Base-by-base conservation (phyloP, 2,329 filamentous ascomycete genomes). In the Escovopsis weberi region DNA sequence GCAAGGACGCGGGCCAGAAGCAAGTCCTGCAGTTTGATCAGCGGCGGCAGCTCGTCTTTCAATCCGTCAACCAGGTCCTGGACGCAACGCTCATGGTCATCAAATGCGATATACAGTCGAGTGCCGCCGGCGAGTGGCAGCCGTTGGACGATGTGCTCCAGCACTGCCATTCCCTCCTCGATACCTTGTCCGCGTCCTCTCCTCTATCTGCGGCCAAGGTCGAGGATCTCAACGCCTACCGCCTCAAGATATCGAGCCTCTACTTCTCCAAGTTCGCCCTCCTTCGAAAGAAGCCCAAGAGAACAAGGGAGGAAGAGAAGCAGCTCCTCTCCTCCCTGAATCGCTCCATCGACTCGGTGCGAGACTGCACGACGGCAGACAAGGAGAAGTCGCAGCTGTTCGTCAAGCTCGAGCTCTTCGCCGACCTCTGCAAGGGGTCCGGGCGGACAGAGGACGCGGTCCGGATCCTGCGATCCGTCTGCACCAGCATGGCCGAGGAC, bases 231-330 rank as follows among this genome's bases (percentile, higher is more conserved):
- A 53, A 50, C n/a, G 65, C 63, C 2, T 75, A 78, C 49, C 66
- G 74, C 44, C 70, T 81, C 47, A 83, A 79, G 51, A 72, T 85
- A 26, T 85, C 82, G 0, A 80, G 82, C 50, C 67, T 83, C 3
- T 85, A 85, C 55, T 85, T 80, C 55, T 66, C 75, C n/a, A 67
- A 74, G 39, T 76, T 77, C 52, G 60, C 72, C 15, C 64, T 68
- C 37, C 55, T 75, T 46, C 61, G 67, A 12, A 73, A 72, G 40
- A 59, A 63, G 23, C 50, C 60, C 0, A 60, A 61, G 4, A 65
- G 58, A 37, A 53, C 57, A 10, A 62, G 61, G 41, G 55, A 60
- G 18, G 43, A 53, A 37, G 61, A 55, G 45, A 64, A 63, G 50
- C 57, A 59, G 15, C 64, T 71, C 2, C 57, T 82, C 12, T 69